phyloP scores from a whole-genome alignment of 305 asterid genomes.

The Rubia peregrina region DNA sequence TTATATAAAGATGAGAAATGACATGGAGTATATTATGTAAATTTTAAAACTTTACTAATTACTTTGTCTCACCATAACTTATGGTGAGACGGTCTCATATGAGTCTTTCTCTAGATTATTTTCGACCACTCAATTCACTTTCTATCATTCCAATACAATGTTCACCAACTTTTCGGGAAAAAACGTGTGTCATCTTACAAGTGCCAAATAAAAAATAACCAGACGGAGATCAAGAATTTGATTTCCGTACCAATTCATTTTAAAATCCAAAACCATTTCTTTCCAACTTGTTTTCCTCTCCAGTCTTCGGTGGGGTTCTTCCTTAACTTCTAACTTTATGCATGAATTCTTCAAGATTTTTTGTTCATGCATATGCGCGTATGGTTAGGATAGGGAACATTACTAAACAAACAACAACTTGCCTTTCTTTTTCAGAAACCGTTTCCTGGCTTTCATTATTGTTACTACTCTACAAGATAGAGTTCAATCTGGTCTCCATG shows the following conservation, averaged over 20 bases:
- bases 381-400: background rate
- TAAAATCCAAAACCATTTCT: background rate
- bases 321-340: background rate
- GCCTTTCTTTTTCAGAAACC: background rate
- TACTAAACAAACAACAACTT: conserved; percentile 2
- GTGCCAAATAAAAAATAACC: too few relatives aligned
- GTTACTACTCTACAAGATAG: background rate
- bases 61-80: too few relatives aligned
- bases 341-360: background rate
- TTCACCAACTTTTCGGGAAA: too few relatives aligned
- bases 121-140: too few relatives aligned
- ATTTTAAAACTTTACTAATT: too few relatives aligned
- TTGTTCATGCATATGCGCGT: background rate
- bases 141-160: too few relatives aligned
- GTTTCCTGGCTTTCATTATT: background rate
- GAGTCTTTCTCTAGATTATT: too few relatives aligned
- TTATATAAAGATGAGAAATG: too few relatives aligned
- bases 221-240: conserved; percentile 19
- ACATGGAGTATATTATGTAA: too few relatives aligned
- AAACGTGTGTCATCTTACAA: too few relatives aligned
- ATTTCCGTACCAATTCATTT: conserved; percentile 16
- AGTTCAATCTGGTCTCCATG: background rate
- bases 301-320: conserved; percentile 12
- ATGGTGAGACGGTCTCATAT: too few relatives aligned
- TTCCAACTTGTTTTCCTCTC: background rate